phyloP scores from a whole-genome alignment of 768 basidiomycete genomes.

The Plicaturopsis crispa region DNA sequence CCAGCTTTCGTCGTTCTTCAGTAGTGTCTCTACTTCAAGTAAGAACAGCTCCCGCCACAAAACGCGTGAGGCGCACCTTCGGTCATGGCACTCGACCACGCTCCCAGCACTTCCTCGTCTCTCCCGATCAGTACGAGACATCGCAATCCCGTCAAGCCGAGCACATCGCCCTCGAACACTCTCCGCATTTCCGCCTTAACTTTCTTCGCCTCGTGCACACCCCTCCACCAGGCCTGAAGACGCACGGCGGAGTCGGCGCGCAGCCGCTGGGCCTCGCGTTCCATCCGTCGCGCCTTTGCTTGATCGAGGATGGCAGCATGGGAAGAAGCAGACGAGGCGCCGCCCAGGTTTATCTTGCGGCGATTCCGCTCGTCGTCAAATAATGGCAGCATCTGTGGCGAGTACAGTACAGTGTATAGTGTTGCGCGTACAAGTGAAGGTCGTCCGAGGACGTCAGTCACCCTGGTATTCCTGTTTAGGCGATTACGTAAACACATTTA shows the following conservation, averaged over 20 bases:
- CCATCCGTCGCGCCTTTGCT: constrained; percentile 52
- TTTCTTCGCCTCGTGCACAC: constrained; percentile 29
- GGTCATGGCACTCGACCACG: constrained; percentile 36
- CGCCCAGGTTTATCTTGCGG: constrained; percentile 73
- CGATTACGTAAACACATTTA: no score
- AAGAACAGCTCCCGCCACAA: neutral
- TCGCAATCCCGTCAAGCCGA: constrained; percentile 49
- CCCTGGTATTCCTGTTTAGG: no score
- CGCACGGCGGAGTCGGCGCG: constrained; percentile 49
- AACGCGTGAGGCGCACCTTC: constrained; percentile 15
- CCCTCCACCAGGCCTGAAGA: constrained; percentile 71
- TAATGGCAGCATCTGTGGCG: constrained; percentile 36
- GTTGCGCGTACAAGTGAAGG: no score
- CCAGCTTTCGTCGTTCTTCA: constrained; percentile 45
- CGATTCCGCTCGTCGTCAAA: constrained; percentile 45
- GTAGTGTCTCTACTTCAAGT: constrained; percentile 28
- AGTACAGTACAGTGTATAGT: no score
- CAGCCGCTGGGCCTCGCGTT: constrained; percentile 47
- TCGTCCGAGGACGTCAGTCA: no score
- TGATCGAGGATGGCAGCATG: constrained; percentile 52
- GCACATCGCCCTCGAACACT: constrained; percentile 45
- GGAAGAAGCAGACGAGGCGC: constrained; percentile 41
- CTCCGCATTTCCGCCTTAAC: constrained; percentile 38
- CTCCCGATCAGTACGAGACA: constrained; percentile 56
- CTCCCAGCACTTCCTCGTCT: constrained; percentile 36